Conservation (phyloP, 495 filamentous ascomycete genomes). For the Hyphodiscus hymeniophilus region DNA sequence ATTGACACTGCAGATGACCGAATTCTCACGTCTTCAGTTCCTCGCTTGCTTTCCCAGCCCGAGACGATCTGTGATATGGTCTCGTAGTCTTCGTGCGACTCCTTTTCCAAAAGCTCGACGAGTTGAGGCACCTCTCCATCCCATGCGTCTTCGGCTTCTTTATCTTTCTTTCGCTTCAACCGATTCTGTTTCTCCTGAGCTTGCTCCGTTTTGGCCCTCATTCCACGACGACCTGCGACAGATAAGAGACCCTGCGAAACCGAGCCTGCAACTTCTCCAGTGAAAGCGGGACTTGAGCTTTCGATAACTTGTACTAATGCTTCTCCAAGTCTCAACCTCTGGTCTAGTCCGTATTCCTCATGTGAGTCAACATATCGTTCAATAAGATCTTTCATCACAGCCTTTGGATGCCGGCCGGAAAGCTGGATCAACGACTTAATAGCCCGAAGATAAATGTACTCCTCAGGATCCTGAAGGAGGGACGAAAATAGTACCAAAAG, state of each 20-base stretch:
- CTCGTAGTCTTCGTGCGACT: constrained; percentile 38
- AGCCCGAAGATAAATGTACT: constrained; percentile 65
- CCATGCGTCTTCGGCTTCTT: constrained; percentile 45
- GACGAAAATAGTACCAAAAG: constrained; percentile 59
- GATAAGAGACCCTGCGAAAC: constrained; percentile 56
- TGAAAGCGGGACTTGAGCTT: constrained; percentile 52
- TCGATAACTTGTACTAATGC: constrained; percentile 62
- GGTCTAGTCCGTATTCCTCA: constrained; percentile 52
- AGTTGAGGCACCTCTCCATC: constrained; percentile 39
- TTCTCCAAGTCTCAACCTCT: constrained; percentile 65
- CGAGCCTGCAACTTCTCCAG: constrained; percentile 45
- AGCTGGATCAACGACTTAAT: constrained; percentile 63
- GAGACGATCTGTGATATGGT: constrained; percentile 56
- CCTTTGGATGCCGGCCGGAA: constrained; percentile 54
- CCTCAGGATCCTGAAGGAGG: constrained; percentile 60
- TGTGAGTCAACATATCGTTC: constrained; percentile 59
- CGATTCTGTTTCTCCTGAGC: constrained; percentile 41
- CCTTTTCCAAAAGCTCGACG: constrained; percentile 29
- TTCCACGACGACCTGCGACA: constrained; percentile 55
- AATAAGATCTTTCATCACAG: constrained; percentile 55
- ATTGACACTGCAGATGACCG: constrained; percentile 73
- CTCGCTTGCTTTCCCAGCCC: constrained; percentile 64
- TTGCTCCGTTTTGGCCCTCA: constrained; percentile 45
- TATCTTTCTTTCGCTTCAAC: constrained; percentile 34
- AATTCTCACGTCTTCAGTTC: constrained; percentile 67